Evolutionary conservation across 2,329 filamentous ascomycete species (phyloP).

Genomic region (Orbilia javanica): DNA sequence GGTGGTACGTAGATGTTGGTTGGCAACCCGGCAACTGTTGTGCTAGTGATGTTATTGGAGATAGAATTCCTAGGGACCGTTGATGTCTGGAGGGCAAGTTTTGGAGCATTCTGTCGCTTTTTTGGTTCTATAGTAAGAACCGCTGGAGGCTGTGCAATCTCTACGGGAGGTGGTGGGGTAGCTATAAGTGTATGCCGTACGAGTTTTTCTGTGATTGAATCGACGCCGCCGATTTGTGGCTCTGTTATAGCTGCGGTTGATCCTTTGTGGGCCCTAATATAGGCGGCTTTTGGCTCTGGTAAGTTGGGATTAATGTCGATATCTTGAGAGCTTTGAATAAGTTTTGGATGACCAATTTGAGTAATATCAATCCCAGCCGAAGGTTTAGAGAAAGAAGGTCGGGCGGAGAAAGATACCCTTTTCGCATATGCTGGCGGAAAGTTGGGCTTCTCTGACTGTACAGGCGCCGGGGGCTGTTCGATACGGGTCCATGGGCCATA

Average conservation of each 20-base stretch:
- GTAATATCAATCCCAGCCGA: conserved; percentile 40
- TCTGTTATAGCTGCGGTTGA: conserved; percentile 5
- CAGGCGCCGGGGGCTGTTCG: background rate
- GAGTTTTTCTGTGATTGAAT: background rate
- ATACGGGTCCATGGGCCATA: conserved; percentile 17
- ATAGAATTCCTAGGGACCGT: background rate
- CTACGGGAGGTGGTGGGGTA: conserved; percentile 10
- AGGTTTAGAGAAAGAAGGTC: conserved; percentile 21
- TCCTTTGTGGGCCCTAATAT: conserved; percentile 26
- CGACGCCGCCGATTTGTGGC: background rate
- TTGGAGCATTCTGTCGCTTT: conserved; percentile 33
- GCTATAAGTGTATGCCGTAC: background rate
- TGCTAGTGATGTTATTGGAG: conserved; percentile 38
- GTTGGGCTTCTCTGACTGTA: conserved; percentile 25
- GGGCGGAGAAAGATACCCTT: conserved; percentile 27
- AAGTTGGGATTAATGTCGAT: background rate
- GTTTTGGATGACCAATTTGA: conserved; percentile 45
- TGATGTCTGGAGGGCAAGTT: conserved; percentile 43
- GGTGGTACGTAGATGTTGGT: conserved; percentile 56
- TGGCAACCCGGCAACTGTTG: conserved; percentile 44
- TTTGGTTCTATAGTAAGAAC: conserved; percentile 4
- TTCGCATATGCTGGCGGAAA: conserved; percentile 33
- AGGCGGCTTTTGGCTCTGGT: conserved; percentile 44
- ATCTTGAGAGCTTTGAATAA: conserved; percentile 50
- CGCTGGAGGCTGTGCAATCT: conserved; percentile 1